These are phyloP conservation scores for Vanrija sp. DNA, from an alignment of 1,284 basidiomycete species.

Conservation along the genomic window DNA sequence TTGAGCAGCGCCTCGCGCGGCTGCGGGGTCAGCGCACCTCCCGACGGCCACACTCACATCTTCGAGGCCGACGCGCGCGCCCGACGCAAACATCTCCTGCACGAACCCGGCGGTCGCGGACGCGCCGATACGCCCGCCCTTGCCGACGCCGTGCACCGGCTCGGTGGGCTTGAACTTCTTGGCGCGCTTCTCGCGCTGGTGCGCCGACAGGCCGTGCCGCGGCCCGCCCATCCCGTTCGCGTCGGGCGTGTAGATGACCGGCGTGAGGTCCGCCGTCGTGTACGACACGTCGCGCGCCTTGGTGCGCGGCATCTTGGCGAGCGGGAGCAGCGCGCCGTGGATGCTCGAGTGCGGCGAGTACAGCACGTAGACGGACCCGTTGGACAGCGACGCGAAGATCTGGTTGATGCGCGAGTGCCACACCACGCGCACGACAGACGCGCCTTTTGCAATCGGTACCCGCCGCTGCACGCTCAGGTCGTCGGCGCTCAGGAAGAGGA, in stretches of 20 bases:
- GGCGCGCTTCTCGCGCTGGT: conserved; percentile 77
- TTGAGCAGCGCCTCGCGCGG: conserved; percentile 93
- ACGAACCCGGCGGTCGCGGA: conserved; percentile 94
- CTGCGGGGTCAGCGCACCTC: conserved; percentile 52
- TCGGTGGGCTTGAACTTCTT: conserved; percentile 88
- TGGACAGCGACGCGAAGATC: conserved; percentile 80
- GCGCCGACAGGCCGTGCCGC: conserved; percentile 65
- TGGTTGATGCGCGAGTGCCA: conserved; percentile 98
- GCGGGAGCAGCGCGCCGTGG: conserved; percentile 84
- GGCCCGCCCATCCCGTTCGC: conserved; percentile 51
- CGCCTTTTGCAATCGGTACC: conserved; percentile 60
- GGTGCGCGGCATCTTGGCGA: conserved; percentile 61
- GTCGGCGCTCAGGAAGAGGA: conserved; percentile 69
- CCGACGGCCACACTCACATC: conserved; percentile 62
- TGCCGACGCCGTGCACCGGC: conserved; percentile 85
- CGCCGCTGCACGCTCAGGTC: conserved; percentile 61
- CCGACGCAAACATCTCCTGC: conserved; percentile 68
- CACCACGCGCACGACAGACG: conserved; percentile 75
- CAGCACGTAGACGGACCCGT: conserved; percentile 78
- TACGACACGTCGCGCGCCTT: conserved; percentile 75
- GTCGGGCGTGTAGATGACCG: conserved; percentile 79
- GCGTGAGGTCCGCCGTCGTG: conserved; percentile 68
- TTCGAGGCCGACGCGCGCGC: conserved; percentile 56
- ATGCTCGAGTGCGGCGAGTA: conserved; percentile 83
- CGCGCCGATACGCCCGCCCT: conserved; percentile 88